Evolutionary conservation across 805 yeast genomes (phyloP), one percentile per base, ranked within the genome.

Genomic region (Blastobotrys parvus): DNA sequence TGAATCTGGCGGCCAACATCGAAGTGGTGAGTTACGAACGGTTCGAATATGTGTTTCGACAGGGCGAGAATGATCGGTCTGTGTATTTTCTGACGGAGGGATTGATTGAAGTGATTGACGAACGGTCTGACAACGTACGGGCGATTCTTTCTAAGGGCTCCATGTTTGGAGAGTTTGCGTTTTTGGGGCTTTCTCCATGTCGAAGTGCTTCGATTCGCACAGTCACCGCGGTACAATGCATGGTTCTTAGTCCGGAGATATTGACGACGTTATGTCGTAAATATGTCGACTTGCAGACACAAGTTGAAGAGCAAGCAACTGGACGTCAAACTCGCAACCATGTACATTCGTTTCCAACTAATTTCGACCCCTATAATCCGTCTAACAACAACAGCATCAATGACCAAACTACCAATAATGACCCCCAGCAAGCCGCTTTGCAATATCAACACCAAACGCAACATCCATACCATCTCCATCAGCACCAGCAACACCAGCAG

Each of bases 151-250:
- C 75, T 2, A 61, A 75, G 13, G 85, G 83, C 17, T 71, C 78
- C 27, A 81, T 79, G 60, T 81, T 82, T 62, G 92, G 92, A 18
- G 90, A 82, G 58, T 78, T 82, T 80, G 74, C 85, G 0, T 82
- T 82, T 51, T 60, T 82, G 34, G 64, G 75, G 3, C 68, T 51
- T 35, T 54, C 44, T 40, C 58, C 53, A 1, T 38, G 37, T 5
- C 61, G 89, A 50, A 72, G 79, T 35, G 89, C 88, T 0, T 75
- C 75, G 45, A 77, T 82, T 27, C 66, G 88, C 46, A 69, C 87
- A 0, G 72, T 79, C 10, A 65, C 78, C 3, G 68, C 72, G 16
- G 75, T 78, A 19, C 84, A 80, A 45, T 68, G 81, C 35, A 62
- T 82, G 39, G 76, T 78, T 11, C 71, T 82, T 10, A 71, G 76